Base-by-base conservation (phyloP, 129 eudicot species). In the Arctium minus region DNA sequence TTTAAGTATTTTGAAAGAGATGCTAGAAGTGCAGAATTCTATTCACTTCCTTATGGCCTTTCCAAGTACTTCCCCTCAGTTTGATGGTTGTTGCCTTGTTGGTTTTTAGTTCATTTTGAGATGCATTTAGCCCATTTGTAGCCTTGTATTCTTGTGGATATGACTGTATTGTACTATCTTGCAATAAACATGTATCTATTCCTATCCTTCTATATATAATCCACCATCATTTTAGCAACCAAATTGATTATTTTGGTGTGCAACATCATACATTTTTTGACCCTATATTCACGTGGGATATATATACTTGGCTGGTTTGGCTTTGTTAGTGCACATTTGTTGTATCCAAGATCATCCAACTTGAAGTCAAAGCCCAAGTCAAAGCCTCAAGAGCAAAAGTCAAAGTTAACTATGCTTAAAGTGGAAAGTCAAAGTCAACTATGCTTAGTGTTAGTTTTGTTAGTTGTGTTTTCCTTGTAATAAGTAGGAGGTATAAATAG, bases 21-120 rank as follows among this genome's bases (percentile, higher is more conserved):
- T 87, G 87, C 84, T 10, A 92, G 98, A 80, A 94, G 97, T 86
- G 93, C 73, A 32, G 98, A 94, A 72, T 94, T 94, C 80, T 94
- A 94, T 78, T 81, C 90, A 0, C 96, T 94, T 27, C 98, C 98
- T 27, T 86, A 78, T 77, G 92, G 93, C 22, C 96, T 94, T 60
- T 86, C 94, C 4, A 94, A 92, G 83, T 90, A 94, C 79, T 94
- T 94, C 78, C 98, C 97, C 0, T 90, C 98, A 18, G 68, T 86
- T 48, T 94, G 75, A 84, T 46, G 65, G 56, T 15, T 40, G 11
- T 35, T 32, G 35, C 69, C n/a, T 6, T 42, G 35, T 12, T 53
- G 80, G 13, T 9, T 30, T 75, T n/a, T 67, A 74, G 73, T 40
- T n/a, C 6, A 64, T 4, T 5, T 62, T 71, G 48, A 13, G 22